Base-by-base conservation (phyloP, 257 asterid species). In the Lycium ferocissimum region DNA sequence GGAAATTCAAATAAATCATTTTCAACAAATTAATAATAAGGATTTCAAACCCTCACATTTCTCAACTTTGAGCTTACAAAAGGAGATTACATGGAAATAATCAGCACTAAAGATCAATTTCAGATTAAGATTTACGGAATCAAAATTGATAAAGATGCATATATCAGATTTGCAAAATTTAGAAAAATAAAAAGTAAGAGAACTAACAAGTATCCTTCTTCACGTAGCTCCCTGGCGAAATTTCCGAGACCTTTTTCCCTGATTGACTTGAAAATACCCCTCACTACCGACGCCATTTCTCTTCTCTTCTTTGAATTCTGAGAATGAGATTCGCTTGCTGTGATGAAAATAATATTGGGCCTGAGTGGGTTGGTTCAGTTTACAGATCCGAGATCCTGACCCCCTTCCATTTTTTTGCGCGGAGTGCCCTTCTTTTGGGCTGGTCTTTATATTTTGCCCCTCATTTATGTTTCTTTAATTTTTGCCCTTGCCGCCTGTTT, bases 131-230 rank as follows among this genome's bases (percentile, higher is more conserved):
- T 47, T 40, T 12, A 49, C 3, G 43, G 79, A 84, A 9, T 47
- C 83, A 76, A 83, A 26, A 83, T 83, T 22, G 63, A 69, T 9
- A 15, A 15, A 82, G 79, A 47, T 20, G 65, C 15, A 26, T 37
- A 61, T 83, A 61, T 83, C 81, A 51, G 71, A 45, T 40, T 45
- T 47, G 62, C 35, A 67, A 57, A 26, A 15, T 12, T 22, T 18
- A 79, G 12, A 26, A 26, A 37, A 14, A 83, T 83, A 83, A 26
- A 67, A 33, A 80, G 63, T 0, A 67, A 59, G 78, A 83, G 33
- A 35, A 88, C 97, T 62, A 22, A 95, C 98, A 90, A 56, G 89
- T 85, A 97, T 91, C 99, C 99, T 92, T 93, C 98, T 20, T 91
- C 86, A 38, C 92, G 88, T 75, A 95, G 89, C 92, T 91, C 98